These are phyloP conservation scores for Apiospora saccharicola DNA, from an alignment of 2,329 filamentous ascomycete genomes.

Conservation along the genomic window DNA sequence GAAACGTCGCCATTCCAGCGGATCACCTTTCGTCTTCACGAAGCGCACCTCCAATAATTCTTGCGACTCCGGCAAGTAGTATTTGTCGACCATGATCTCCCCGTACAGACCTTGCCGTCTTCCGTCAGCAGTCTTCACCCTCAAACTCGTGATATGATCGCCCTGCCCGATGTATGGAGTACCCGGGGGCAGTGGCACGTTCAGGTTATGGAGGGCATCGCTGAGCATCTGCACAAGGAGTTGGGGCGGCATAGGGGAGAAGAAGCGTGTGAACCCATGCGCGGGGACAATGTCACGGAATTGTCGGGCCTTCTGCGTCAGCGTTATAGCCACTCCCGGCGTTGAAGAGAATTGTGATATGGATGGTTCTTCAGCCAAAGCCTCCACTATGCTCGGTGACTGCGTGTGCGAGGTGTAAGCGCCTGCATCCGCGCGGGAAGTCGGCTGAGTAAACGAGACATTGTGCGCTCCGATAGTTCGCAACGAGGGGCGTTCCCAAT, in stretches of 20 bases:
- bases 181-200: constrained; percentile 72
- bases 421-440: constrained; percentile 45
- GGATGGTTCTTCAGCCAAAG: constrained; percentile 84
- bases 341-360: constrained; percentile 84
- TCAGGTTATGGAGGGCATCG: constrained; percentile 84
- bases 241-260: constrained; percentile 78
- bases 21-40: constrained; percentile 93
- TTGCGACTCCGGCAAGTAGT: constrained; percentile 60
- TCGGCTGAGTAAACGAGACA: constrained; percentile 59
- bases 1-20: constrained; percentile 93
- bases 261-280: constrained; percentile 89
- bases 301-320: constrained; percentile 86
- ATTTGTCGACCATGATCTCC: constrained; percentile 76
- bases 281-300: constrained; percentile 93
- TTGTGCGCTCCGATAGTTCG: constrained; percentile 56
- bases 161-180: constrained; percentile 53
- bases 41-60: constrained; percentile 87
- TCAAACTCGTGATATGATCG: constrained; percentile 69
- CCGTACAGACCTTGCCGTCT: constrained; percentile 77
- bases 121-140: constrained; percentile 77
- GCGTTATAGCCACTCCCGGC: constrained; percentile 79
- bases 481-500: constrained; percentile 81
- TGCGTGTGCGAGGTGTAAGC: constrained; percentile 45
- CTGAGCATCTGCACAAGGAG: constrained; percentile 81
- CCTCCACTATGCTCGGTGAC: constrained; percentile 57